Percentiles rank a stretch among this genome's conserved stretches.
Evolutionary conservation across 768 basidiomycete genomes (phyloP).

Genomic region (Psilocybe subaeruginosa): DNA sequence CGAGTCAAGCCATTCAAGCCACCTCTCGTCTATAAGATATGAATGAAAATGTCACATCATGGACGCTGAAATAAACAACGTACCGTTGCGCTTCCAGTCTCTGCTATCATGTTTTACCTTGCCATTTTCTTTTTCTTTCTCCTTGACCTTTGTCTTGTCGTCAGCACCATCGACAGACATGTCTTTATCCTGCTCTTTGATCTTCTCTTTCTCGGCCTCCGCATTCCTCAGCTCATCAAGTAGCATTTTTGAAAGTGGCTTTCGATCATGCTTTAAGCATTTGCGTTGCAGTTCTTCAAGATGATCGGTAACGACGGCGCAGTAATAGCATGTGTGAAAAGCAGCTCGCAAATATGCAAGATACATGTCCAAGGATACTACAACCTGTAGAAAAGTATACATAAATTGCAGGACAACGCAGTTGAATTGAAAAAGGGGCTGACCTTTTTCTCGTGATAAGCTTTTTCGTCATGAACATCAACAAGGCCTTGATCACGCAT

Average conservation of each 20-base stretch:
- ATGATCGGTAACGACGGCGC: constrained; percentile 90
- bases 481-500: constrained; percentile 66
- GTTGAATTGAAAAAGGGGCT: constrained; percentile 20
- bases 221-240: constrained; percentile 64
- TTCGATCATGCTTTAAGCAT: constrained; percentile 91
- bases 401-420: constrained; percentile 10
- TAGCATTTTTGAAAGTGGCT: constrained; percentile 63
- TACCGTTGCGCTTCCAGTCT: constrained; percentile 69
- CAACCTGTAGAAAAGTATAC: constrained; percentile 51
- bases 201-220: constrained; percentile 52
- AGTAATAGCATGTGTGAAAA: constrained; percentile 97
- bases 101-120: constrained; percentile 37
- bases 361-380: constrained; percentile 88
- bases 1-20: constrained; percentile 87
- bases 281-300: constrained; percentile 94
- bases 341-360: constrained; percentile 91
- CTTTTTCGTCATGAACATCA: constrained; percentile 65
- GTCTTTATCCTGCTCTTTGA: constrained; percentile 44
- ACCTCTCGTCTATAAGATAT: constrained; percentile 70
- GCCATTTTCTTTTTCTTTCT: constrained; percentile 33
- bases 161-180: constrained; percentile 28
- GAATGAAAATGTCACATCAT: constrained; percentile 9
- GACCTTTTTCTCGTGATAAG: constrained; percentile 74
- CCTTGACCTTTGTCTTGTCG: constrained; percentile 39
- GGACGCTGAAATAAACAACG: constrained; percentile 25